Base-by-base conservation (phyloP, 306 rosid species). In the Fragaria iinumae region DNA sequence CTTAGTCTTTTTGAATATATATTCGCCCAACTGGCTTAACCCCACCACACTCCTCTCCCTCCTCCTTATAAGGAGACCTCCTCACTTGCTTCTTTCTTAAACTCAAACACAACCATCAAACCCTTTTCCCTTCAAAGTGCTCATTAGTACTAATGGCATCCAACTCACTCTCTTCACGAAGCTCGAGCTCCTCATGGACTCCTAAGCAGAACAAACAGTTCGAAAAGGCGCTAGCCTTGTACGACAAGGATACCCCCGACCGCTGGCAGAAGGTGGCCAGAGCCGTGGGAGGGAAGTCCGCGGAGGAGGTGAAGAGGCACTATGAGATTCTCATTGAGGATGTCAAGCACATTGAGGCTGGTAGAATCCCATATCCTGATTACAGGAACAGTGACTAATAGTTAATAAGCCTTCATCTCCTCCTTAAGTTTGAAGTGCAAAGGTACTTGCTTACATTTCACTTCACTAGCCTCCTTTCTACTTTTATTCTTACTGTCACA, bases 221-320 rank as follows among this genome's bases (percentile, higher is more conserved):
- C 57, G 97, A 92, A 69, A 89, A 79, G 48, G 97, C 97, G 2
- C 86, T 90, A 38, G 96, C 97, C 57, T 72, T 79, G 72, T 86
- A 84, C 69, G 91, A 92, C n/a, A 87, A 79, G 81, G 96, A 92
- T 39, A 87, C 91, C 29, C 88, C 92, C 2, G 96, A 92, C 69
- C 88, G 89, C 82, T 92, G 97, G 96, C 96, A 84, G 77, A 90
- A 92, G 80, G 84, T 92, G 25, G 93, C 96, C 29, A 80, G 67
- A 77, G 82, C 78, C 13, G 97, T 90, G n/a, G 87, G 81, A 6
- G 87, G 96, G 63, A 92, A 89, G 74, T 73, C 97, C 5, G 91
- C 86, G 0, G 97, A 89, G 55, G 97, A 92, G 23, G 93, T 92
- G 72, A 92, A 89, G 78, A 78, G 73, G 66, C 97, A 90, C 78